Base-by-base conservation (phyloP, 2,329 filamentous ascomycete species). In the Chalara sp. region DNA sequence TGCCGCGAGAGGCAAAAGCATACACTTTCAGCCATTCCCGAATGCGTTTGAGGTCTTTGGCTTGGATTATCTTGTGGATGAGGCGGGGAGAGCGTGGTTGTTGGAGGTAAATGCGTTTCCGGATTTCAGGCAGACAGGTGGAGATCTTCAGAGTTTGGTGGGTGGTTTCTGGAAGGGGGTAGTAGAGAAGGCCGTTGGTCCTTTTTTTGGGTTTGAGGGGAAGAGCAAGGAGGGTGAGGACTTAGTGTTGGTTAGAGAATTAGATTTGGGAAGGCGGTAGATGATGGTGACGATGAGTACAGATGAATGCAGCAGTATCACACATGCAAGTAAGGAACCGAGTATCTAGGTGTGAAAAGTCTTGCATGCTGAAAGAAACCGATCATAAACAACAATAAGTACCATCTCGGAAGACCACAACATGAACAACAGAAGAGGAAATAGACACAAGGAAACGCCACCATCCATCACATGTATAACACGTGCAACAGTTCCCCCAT, bases 51-150 rank as follows among this genome's bases (percentile, higher is more conserved):
- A 99, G 72, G 74, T 95, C 6, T 99, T 87, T 66, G 93, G 93
- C 0, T 68, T 97, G 41, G 93, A 99, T 66, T 99, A 93, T 65
- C 68, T 99, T 62, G 83, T 96, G 7, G 88, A 90, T 62, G 75
- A 65, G 0, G 62, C 66, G 6, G 84, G 81, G 0, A 75, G 63
- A 4, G 79, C 82, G 4, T 96, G 84, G 82, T 67, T 99, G 62
- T 72, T 99, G 51, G 93, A 99, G 72, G 80, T 95, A 32, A 99
- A 99, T 72, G 89, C 92, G 0, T 99, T 95, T 69, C 93, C 93
- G 7, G 93, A 99, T 71, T 97, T 97, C 65, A 83, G 80, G 63
- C 92, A 97, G 79, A 96, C 90, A 12, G 93, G 93, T 0, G 76
- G 78, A 6, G 84, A 87, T 51, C 69, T 95, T 57, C 81, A 77